Conservation (phyloP, 495 filamentous ascomycete species). For the Penicillium paradoxum region DNA sequence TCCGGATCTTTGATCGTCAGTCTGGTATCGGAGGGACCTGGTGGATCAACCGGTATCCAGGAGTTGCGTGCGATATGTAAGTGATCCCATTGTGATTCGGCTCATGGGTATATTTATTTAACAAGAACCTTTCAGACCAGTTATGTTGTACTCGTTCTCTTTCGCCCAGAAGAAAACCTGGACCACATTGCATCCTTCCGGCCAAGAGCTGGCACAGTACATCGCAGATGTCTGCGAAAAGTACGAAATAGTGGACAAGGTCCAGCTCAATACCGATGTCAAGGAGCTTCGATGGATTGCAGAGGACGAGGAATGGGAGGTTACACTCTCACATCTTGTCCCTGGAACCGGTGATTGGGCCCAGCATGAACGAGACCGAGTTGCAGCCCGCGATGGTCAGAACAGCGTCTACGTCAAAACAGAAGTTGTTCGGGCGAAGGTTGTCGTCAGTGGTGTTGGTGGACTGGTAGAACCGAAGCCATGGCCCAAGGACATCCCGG, state of each 20-base stretch:
- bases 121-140: conserved; percentile 33
- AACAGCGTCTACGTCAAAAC: conserved; percentile 37
- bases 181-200: conserved; percentile 51
- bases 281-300: conserved; percentile 40
- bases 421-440: conserved; percentile 49
- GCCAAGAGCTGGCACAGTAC: conserved; percentile 55
- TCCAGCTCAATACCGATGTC: conserved; percentile 55
- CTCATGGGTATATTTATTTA: conserved; percentile 1
- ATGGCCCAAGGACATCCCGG: conserved; percentile 49
- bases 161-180: conserved; percentile 57
- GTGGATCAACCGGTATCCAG: conserved; percentile 64
- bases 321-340: conserved; percentile 45
- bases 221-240: conserved; percentile 53
- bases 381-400: conserved; percentile 28
- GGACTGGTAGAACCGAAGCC: conserved; percentile 48
- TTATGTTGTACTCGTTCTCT: conserved; percentile 58
- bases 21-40: conserved; percentile 63
- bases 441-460: conserved; percentile 54
- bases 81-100: background rate
- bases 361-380: conserved; percentile 24
- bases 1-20: conserved; percentile 60
- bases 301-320: conserved; percentile 53
- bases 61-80: conserved; percentile 50
- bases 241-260: conserved; percentile 54
- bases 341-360: conserved; percentile 48